Base-by-base conservation (phyloP, 345 rosid genomes). In the Hypericum androsaemum region DNA sequence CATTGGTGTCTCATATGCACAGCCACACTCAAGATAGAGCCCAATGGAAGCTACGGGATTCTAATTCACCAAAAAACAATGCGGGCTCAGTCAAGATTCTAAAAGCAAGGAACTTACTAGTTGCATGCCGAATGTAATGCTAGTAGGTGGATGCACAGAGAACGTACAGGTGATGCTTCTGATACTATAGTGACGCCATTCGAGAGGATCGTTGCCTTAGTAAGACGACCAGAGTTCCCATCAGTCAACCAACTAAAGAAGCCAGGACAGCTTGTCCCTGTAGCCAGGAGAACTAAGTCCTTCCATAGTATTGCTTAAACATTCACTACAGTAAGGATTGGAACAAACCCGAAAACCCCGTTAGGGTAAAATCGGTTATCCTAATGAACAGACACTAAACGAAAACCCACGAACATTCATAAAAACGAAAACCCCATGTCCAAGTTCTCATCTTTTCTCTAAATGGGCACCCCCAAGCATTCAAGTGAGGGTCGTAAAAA, bases 1-100 rank as follows among this genome's bases (percentile, higher is more conserved):
- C 37, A 28, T 12, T 16, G 88, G 83, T 8, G 86, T 72, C 77
- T 85, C 95, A 52, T 92, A 78, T 10, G 81, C 64, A 38, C 95
- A 81, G 43, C 96, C 86, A 63, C 79, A 74, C 17, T 75, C 84
- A 43, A 88, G 60, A 57, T 83, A 88, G 47, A 92, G 67, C 38
- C 96, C 94, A 58, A 92, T 65, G 14, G 97, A 85, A 41, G 94
- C 97, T 8, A 77, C 77, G 43, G 96, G 84, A 61, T 37, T 78
- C 98, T 92, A 70, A 41, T 43, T 7, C 49, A 64, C 35, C 40
- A n/a, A n/a, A 71, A 57, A 50, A 28, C 13, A 50, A n/a, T n/a
- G 13, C 6, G 11, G 13, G 28, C 12, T 37, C 46, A 37, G 39
- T 39, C 14, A 41, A 37, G n/a, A 17, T 5, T 37, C 0, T 39